Conservation (phyloP, 164 flowering plant genomes). For the Kingdonia uniflora region DNA sequence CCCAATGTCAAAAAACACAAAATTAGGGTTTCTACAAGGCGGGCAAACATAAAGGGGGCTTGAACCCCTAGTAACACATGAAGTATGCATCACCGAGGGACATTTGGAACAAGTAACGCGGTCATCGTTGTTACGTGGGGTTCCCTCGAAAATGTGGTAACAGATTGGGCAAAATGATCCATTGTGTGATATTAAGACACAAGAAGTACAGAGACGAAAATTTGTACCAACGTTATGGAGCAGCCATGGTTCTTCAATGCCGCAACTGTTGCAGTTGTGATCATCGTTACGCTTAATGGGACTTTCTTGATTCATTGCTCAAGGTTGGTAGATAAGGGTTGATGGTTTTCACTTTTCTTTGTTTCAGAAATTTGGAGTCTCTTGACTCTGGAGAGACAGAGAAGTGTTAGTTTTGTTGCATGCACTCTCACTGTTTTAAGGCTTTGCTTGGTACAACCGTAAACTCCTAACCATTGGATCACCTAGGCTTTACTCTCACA, state of each 20-base stretch:
- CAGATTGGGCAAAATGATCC: neutral
- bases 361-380: too few relatives aligned
- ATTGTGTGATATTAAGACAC: neutral
- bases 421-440: too few relatives aligned
- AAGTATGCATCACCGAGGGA: neutral
- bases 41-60: neutral
- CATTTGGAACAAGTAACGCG: neutral
- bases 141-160: neutral
- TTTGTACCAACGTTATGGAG: neutral
- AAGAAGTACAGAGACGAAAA: neutral
- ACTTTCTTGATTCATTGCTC: neutral
- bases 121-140: neutral
- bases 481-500: too few relatives aligned
- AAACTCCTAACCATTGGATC: too few relatives aligned
- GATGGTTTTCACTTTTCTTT: neutral
- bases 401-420: too few relatives aligned
- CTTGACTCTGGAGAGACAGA: too few relatives aligned
- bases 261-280: neutral
- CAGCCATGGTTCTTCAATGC: neutral
- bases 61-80: neutral
- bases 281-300: neutral
- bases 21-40: neutral
- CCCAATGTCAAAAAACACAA: neutral
- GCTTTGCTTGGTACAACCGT: too few relatives aligned
- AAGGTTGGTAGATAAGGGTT: neutral